These are phyloP conservation scores for Linnemannia schmuckeri DNA, from an alignment of 192 early-diverging fungal genomes.

Conservation along the genomic window DNA sequence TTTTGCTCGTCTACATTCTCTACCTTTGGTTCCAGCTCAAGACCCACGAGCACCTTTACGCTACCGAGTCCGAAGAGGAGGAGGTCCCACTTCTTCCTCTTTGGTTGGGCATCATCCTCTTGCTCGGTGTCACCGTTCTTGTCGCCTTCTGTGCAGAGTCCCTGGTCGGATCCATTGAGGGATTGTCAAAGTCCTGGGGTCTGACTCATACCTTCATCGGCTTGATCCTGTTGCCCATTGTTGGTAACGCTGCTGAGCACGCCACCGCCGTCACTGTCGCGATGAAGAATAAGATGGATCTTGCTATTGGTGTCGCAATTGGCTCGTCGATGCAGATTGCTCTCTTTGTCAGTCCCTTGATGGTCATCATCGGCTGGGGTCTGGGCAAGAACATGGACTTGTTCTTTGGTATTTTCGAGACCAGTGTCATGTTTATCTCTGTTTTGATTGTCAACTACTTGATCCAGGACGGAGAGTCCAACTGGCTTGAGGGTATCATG, in stretches of 20 bases:
- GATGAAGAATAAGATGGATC: slow-evolving; percentile 91
- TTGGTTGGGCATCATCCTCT: slow-evolving; percentile 68
- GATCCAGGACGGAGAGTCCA: slow-evolving; percentile 87
- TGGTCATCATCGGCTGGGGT: slow-evolving; percentile 88
- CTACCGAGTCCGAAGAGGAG: slow-evolving; percentile 60
- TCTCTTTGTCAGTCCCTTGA: slow-evolving; percentile 78
- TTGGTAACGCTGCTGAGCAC: slow-evolving; percentile 85
- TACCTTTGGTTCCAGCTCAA: slow-evolving; percentile 91
- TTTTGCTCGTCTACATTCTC: slow-evolving; percentile 76
- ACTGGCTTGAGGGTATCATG: slow-evolving; percentile 96
- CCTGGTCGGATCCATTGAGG: slow-evolving; percentile 84
- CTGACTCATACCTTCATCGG: slow-evolving; percentile 91
- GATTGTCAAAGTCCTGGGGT: slow-evolving; percentile 72
- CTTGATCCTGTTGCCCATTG: slow-evolving; percentile 91
- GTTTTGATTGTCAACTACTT: slow-evolving; percentile 87
- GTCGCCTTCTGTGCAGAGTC: slow-evolving; percentile 86
- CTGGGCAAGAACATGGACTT: slow-evolving; percentile 79
- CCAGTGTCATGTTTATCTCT: slow-evolving; percentile 86
- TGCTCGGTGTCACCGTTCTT: slow-evolving; percentile 72
- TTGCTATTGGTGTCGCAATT: slow-evolving; percentile 80
- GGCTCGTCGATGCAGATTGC: slow-evolving; percentile 92
- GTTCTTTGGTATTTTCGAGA: slow-evolving; percentile 88
- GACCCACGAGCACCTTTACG: slow-evolving; percentile 78
- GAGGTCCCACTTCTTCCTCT: slow-evolving; percentile 71
- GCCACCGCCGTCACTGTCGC: slow-evolving; percentile 87